phyloP scores from a whole-genome alignment of 192 early-diverging fungal species.

The Backusella sp. region DNA sequence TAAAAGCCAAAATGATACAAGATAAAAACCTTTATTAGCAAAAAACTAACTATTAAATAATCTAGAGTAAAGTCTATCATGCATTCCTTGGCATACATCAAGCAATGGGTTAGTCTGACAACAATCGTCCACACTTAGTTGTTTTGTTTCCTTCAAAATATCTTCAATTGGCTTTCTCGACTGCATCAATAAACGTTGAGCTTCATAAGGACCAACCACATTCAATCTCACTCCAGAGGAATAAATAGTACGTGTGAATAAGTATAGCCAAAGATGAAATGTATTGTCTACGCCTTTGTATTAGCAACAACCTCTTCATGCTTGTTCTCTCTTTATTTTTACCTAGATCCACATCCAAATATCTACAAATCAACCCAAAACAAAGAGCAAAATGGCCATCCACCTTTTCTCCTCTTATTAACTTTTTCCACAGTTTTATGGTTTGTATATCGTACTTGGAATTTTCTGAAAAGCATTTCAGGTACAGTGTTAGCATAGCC shows the following conservation, averaged over 20 bases:
- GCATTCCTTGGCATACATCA: slow-evolving; percentile 76
- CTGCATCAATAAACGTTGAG: slow-evolving; percentile 71
- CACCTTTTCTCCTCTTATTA: slow-evolving; percentile 34
- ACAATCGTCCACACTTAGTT: slow-evolving; percentile 51
- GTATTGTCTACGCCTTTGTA: slow-evolving; percentile 54
- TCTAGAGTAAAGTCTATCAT: slow-evolving; percentile 74
- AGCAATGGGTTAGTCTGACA: slow-evolving; percentile 68
- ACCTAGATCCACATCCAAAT: slow-evolving; percentile 57
- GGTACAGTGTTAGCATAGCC: slow-evolving; percentile 62
- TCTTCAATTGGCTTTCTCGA: slow-evolving; percentile 51
- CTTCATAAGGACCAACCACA: slow-evolving; percentile 86
- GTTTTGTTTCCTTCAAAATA: slow-evolving; percentile 44
- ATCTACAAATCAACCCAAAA: slow-evolving; percentile 70
- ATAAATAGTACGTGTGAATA: slow-evolving; percentile 83
- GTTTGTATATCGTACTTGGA: slow-evolving; percentile 9
- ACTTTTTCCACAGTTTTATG: slow-evolving; percentile 36
- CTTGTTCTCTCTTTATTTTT: slow-evolving; percentile 1
- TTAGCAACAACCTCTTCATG: neutral
- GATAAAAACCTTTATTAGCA: neutral
- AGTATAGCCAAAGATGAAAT: slow-evolving; percentile 75
- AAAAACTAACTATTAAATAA: slow-evolving; percentile 71
- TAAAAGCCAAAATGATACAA: neutral
- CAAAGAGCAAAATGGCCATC: slow-evolving; percentile 78
- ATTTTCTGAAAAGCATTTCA: slow-evolving; percentile 54
- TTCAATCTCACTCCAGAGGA: slow-evolving; percentile 89